Base-by-base conservation (phyloP, 2,329 filamentous ascomycete species). In the Didymella sp. region DNA sequence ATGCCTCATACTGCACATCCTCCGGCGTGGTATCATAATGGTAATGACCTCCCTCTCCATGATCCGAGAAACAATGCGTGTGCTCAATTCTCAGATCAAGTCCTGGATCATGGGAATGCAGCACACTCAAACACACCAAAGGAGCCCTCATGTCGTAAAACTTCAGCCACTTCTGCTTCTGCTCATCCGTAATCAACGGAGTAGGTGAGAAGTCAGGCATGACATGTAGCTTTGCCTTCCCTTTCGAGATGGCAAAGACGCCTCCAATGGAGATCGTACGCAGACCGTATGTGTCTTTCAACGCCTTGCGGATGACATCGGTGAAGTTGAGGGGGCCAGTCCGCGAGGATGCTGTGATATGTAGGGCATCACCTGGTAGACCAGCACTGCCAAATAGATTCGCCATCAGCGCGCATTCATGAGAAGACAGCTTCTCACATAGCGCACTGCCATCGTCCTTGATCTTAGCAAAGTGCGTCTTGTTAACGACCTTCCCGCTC, bases 71-170 rank as follows among this genome's bases (percentile, higher is more conserved):
- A 21, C 75, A 77, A 67, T 82, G 80, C 4, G 80, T 81, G 60
- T 83, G 80, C 60, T 83, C 81, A 64, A 81, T 78, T 25, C 80
- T 67, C 46, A 82, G 56, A 0, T 69, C 75, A 58, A 80, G 59
- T 7, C 63, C 74, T 0, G 76, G 76, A 54, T 81, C 77, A 8
- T 75, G 72, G 13, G 78, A 64, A 48, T 64, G 62, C 46, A 64
- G 22, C 6, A 64, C 62, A 30, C 51, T 56, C 33, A 64, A 37
- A 44, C 62, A 62, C n/a, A 64, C 54, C 22, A 64, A 24, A 0
- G 59, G 62, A 13, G 50, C 57, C n/a, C 57, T 49, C 45, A 60
- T 59, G 6, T 62, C 57, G 24, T 64, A 61, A n/a, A 58, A 64
- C 12, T 38, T 58, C 42, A 64, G 41, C 62, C 62, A 64, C 11